Base-by-base conservation (phyloP, 148 eudicot species). In the Linanthus parryae region DNA sequence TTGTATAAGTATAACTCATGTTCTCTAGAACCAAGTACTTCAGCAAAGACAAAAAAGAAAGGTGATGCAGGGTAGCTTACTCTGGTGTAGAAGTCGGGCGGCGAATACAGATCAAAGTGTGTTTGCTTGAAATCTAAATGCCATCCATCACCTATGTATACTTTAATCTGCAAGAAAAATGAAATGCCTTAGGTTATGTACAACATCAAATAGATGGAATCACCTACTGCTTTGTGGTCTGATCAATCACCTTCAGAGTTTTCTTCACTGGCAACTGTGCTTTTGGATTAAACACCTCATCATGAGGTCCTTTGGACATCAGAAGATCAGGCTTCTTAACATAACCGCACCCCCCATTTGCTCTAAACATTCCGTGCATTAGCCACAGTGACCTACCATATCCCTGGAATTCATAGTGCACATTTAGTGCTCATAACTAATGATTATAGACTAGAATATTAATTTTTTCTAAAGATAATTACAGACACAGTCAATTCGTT, bases 131-230 rank as follows among this genome's bases (percentile, higher is more conserved):
- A 89, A 48, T 89, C 97, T 52, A 72, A 56, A 36, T 73, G 84
- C 95, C 97, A 89, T 43, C 97, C 97, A 58, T 85, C 94, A 27
- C 97, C 97, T 77, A 77, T 66, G 52, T 82, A 89, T 23, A 89
- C 70, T 66, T 76, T 85, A 60, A 89, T 90, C 94, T 88, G 67
- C 64, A 44, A 15, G 25, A 22, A 43, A 30, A 19, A 15, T 19
- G 2, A 33, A 22, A 14, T 28, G 17, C 10, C 22, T 59, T 16
- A 51, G 43, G 36, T 13, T 31, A 29, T 4, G 13, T 27, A 46
- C 22, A 21, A 23, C 9, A 44, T 1, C 28, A 16, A 40, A 36
- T 19, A 7, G 42, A 29, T 20, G 22, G 42, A 15, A 36, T 31
- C 17, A 12, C 21, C 10, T 24, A 52, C 25, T 17, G 18, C 25